Evolutionary conservation across 805 yeast species (phyloP).

Genomic region (Candida railenensis): DNA sequence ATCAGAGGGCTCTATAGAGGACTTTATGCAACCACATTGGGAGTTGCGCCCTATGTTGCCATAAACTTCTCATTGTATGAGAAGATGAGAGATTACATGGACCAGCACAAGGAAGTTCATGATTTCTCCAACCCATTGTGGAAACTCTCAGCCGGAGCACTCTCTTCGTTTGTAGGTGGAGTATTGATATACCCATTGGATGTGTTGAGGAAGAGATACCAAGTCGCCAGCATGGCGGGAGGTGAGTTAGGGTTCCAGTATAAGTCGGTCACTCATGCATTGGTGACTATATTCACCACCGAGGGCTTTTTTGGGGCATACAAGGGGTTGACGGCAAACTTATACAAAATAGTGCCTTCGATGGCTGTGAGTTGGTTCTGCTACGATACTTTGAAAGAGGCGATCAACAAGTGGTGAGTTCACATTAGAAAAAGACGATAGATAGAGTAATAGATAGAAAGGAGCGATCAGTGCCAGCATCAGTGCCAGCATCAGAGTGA

Average conservation of each 20-base stretch:
- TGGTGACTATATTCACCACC: constrained; percentile 59
- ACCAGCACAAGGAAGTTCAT: constrained; percentile 29
- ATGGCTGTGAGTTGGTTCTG: constrained; percentile 96
- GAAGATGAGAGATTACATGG: constrained; percentile 59
- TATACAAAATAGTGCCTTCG: constrained; percentile 88
- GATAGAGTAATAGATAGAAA: background rate
- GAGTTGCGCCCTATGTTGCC: constrained; percentile 96
- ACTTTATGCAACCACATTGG: constrained; percentile 83
- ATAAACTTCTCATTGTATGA: constrained; percentile 91
- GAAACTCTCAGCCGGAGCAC: constrained; percentile 76
- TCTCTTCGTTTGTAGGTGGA: constrained; percentile 88
- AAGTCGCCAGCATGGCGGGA: constrained; percentile 79
- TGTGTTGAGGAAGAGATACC: constrained; percentile 83
- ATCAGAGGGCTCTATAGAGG: constrained; percentile 77
- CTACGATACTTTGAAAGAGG: constrained; percentile 66
- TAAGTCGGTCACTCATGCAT: constrained; percentile 71
- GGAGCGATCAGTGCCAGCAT: background rate
- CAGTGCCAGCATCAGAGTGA: no score
- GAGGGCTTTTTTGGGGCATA: constrained; percentile 78
- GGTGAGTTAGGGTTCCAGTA: constrained; percentile 82
- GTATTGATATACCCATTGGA: constrained; percentile 91
- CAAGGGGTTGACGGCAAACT: constrained; percentile 74
- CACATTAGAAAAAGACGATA: background rate
- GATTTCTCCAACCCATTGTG: constrained; percentile 41
- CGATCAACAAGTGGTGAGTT: constrained; percentile 28